phyloP scores from a whole-genome alignment of 306 rosid species.

The Prunus armeniaca region DNA sequence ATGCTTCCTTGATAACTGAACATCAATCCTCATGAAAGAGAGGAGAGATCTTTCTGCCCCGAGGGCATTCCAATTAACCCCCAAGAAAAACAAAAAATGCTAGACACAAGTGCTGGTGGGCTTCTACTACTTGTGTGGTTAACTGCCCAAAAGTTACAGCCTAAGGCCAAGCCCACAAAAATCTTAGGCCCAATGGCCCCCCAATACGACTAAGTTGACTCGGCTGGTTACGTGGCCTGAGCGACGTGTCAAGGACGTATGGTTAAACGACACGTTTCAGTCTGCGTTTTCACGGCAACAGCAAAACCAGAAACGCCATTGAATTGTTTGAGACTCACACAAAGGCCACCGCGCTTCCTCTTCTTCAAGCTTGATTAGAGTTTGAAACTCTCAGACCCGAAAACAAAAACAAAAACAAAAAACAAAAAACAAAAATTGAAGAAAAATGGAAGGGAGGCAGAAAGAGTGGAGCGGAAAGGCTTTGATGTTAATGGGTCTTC shows the following conservation, averaged over 20 bases:
- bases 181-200: background rate
- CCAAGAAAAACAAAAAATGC: too few species aligned
- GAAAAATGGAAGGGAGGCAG: conserved; percentile 38
- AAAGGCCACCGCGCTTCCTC: background rate
- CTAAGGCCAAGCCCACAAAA: background rate
- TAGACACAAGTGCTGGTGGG: too few species aligned
- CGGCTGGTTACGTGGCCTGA: background rate
- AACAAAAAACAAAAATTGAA: background rate
- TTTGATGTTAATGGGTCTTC: conserved; percentile 35
- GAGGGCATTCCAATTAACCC: too few species aligned
- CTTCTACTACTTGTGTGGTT: too few species aligned
- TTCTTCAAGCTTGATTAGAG: background rate
- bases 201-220: background rate
- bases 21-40: conserved; percentile 71
- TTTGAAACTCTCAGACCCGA: background rate
- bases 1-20: conserved; percentile 56
- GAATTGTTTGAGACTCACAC: background rate
- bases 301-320: background rate
- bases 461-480: conserved; percentile 30
- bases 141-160: background rate
- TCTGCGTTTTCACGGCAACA: background rate
- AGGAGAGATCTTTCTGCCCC: conserved; percentile 24
- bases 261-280: background rate
- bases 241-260: background rate
- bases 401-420: background rate